phyloP scores from a whole-genome alignment of 768 basidiomycete species.

The Cystobasidium ongulense region DNA sequence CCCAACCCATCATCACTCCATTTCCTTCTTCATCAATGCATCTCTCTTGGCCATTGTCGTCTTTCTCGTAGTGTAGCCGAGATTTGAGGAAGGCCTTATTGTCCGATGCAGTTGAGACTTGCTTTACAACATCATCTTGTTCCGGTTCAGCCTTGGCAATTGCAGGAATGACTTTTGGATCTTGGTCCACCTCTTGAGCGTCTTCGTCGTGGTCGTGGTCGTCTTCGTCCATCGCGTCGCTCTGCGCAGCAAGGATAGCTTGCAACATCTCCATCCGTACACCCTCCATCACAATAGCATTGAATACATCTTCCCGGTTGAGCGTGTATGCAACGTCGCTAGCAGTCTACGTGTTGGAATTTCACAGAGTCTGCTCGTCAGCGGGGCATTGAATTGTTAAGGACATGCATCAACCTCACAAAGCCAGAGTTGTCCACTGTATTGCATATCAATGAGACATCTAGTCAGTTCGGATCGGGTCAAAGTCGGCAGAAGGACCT shows the following conservation, averaged over 20 bases:
- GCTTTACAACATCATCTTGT: slow-evolving; percentile 55
- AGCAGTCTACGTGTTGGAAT: slow-evolving; percentile 56
- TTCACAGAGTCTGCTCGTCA: not conserved
- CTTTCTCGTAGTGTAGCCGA: slow-evolving; percentile 59
- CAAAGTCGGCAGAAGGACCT: no score
- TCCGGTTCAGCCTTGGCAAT: slow-evolving; percentile 56
- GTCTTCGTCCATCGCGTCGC: not conserved
- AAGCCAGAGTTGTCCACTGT: slow-evolving; percentile 34
- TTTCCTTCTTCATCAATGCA: slow-evolving; percentile 70
- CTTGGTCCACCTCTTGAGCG: slow-evolving; percentile 48
- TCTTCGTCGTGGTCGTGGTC: not conserved
- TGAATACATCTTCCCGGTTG: slow-evolving; percentile 68
- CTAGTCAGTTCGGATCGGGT: no score
- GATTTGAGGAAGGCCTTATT: slow-evolving; percentile 59
- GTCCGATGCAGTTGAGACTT: slow-evolving; percentile 44
- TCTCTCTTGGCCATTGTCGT: slow-evolving; percentile 69
- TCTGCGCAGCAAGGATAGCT: slow-evolving; percentile 34
- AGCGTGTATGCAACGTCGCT: slow-evolving; percentile 82
- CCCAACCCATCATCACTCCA: slow-evolving; percentile 99
- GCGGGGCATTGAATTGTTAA: no score
- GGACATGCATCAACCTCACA: slow-evolving; percentile 30
- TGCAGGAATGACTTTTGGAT: slow-evolving; percentile 53
- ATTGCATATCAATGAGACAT: no score
- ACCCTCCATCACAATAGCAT: slow-evolving; percentile 77
- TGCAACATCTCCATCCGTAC: slow-evolving; percentile 66